These are phyloP conservation scores for Aspergillus haitiensis DNA, from an alignment of 495 filamentous ascomycete species.

Conservation along the genomic window DNA sequence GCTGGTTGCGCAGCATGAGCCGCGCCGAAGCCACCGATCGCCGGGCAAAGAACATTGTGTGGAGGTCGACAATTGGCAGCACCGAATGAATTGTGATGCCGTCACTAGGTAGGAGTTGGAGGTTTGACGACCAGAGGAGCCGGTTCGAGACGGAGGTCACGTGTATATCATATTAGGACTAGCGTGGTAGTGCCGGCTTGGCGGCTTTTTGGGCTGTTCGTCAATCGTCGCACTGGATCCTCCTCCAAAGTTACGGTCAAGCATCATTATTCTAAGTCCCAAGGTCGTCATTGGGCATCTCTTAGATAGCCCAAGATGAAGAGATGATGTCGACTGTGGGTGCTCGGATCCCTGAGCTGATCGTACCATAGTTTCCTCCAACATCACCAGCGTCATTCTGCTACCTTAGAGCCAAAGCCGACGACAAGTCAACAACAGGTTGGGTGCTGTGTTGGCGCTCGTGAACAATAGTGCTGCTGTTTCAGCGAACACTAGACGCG, in stretches of 20 bases:
- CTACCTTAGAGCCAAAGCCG: conserved; percentile 4
- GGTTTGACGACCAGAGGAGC: conserved; percentile 20
- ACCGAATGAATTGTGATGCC: conserved; percentile 35
- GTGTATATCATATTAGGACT: conserved; percentile 19
- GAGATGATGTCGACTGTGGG: background rate
- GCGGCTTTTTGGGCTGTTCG: conserved; percentile 1
- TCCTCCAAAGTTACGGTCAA: conserved; percentile 7
- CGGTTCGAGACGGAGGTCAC: conserved; percentile 22
- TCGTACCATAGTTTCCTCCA: background rate
- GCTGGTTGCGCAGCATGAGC: conserved; percentile 47
- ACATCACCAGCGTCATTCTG: background rate
- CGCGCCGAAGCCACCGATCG: conserved; percentile 44
- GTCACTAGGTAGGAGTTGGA: conserved; percentile 22
- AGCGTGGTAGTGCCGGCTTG: conserved; percentile 14
- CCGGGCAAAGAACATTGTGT: conserved; percentile 49
- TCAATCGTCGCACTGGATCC: background rate
- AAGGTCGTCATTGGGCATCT: background rate
- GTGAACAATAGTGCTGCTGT: conserved; percentile 10
- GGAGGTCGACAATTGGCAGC: conserved; percentile 34
- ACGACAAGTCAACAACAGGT: conserved; percentile 17
- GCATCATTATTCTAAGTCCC: background rate
- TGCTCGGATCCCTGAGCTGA: conserved; percentile 3
- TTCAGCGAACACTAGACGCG: conserved; percentile 23
- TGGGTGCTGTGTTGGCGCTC: conserved; percentile 32
- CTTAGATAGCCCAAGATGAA: conserved; percentile 9